Evolutionary conservation across 1,284 basidiomycete species (phyloP), one percentile per base, ranked within the genome.

Genomic region (Sparassis latifolia): DNA sequence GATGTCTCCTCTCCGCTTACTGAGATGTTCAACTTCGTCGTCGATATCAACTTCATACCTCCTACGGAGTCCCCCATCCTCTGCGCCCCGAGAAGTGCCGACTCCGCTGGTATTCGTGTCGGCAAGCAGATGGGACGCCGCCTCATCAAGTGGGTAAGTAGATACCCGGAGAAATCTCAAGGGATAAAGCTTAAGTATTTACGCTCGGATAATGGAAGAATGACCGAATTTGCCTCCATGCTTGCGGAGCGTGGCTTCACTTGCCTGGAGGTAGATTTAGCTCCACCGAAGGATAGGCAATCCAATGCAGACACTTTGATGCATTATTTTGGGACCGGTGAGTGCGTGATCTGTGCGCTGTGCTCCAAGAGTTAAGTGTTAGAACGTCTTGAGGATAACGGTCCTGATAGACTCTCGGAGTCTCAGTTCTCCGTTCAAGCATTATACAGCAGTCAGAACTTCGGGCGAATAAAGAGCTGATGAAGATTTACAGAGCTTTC

Each of bases 211-310:
- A 39, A 2, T 50, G 30, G 7, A 54, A 78, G 75, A 39, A 65
- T 76, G 57, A 62, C 58, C 40, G 47, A 48, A 9, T 58, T 75
- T 37, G 71, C 76, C 0, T 70, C 73, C 7, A 74, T 77, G 70
- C 74, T 83, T 44, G 67, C 79, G 10, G 71, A 78, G 57, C 72
- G 76, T 47, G 82, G 84, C 1, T 84, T 80, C 62, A 83, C 78
- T 0, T 78, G 77, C 47, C 61, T 84, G 38, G 76, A 83, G 57
- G 72, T 73, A 5, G 76, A 82, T 55, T 66, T 86, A 12, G 62
- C 66, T 28, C 64, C 66, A 27, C 69, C 69, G n/a, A 32, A 55
- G 12, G 42, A 51, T 28, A n/a, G 7, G 12, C 7, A 10, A 5
- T 10, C 33, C 0, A 56, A 52, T n/a, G 61, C 58, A 31, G 57